phyloP scores from a whole-genome alignment of 2,329 filamentous ascomycete genomes.

The Lomentospora prolificans region DNA sequence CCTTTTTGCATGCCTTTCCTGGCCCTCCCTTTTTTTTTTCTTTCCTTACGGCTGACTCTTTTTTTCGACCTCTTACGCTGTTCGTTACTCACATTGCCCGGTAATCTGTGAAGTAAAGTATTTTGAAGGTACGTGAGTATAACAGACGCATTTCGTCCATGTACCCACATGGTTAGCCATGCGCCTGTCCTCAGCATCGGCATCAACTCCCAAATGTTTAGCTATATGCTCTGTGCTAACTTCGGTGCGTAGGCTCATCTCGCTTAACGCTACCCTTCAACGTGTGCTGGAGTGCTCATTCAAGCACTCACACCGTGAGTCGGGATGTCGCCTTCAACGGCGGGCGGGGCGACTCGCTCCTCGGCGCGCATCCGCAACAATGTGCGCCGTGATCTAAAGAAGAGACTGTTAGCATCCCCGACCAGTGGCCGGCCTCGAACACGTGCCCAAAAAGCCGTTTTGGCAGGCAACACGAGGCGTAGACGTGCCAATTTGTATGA shows the following conservation, averaged over 20 bases:
- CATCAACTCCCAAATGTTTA: too few relatives aligned
- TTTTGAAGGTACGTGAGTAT: background rate
- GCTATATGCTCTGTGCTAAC: too few relatives aligned
- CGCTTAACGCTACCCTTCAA: too few relatives aligned
- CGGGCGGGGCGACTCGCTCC: conserved; percentile 1
- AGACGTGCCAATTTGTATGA: background rate
- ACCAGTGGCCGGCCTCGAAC: conserved; percentile 5
- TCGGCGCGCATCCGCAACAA: conserved; percentile 7
- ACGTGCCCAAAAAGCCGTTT: conserved; percentile 5
- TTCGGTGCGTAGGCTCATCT: too few relatives aligned
- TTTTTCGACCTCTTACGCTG: background rate
- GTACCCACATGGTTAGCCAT: too few relatives aligned
- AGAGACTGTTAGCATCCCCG: background rate
- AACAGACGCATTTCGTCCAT: too few relatives aligned
- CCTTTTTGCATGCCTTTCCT: background rate
- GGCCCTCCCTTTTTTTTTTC: background rate
- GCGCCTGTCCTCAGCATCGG: too few relatives aligned
- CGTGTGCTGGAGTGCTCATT: too few relatives aligned
- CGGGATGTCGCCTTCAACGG: background rate
- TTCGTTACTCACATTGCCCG: too few relatives aligned
- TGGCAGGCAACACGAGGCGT: background rate
- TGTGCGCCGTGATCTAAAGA: background rate
- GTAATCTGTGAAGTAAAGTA: too few relatives aligned
- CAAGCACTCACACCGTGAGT: background rate
- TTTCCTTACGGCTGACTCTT: background rate